Evolutionary conservation across 257 asterid genomes (phyloP), one percentile per base, ranked within the genome.

Genomic region (Plantago elongata): DNA sequence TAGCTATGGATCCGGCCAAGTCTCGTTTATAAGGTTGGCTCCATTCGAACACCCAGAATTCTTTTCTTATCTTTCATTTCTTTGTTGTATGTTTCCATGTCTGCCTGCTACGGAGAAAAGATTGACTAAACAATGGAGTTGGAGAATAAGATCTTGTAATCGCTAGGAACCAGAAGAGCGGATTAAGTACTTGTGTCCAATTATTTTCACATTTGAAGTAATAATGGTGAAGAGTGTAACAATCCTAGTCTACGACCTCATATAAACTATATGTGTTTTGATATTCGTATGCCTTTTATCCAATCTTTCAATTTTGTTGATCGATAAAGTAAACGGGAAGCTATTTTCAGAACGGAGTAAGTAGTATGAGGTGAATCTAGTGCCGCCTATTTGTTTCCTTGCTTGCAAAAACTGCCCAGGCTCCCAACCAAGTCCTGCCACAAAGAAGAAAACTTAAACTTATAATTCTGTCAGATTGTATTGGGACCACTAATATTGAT

Each of bases 1-100:
- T 54, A 54, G 27, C 59, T 27, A 40, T 54, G 59, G 59, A 54
- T 27, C 59, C 59, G 34, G 59, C 40, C 10, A 54, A 54, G 43
- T 54, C 59, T 13, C 59, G 59, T 15, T 11, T 54, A 27, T 54
- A 54, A 54, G 40, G 58, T 13, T 0, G 58, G 5, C 9, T 11
- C 7, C 9, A 15, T 27, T 22, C 13, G 59, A 12, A 54, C 34
- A 40, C 13, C 59, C 15, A 11, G 43, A 54, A 15, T 54, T 54
- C 16, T n/a, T 52, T 17, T 17, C 29, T 4, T 52, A 52, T 10
- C 57, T 52, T 51, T 18, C 12, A 52, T 22, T 52, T 15, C 16
- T 54, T 3, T 54, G 13, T 11, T 10, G 38, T 22, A 22, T 13
- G 40, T 13, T 9, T 54, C 59, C 59, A 54, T 54, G 40, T 52